Conservation (phyloP, 2,329 filamentous ascomycete genomes). For the Botrytis paeoniae region DNA sequence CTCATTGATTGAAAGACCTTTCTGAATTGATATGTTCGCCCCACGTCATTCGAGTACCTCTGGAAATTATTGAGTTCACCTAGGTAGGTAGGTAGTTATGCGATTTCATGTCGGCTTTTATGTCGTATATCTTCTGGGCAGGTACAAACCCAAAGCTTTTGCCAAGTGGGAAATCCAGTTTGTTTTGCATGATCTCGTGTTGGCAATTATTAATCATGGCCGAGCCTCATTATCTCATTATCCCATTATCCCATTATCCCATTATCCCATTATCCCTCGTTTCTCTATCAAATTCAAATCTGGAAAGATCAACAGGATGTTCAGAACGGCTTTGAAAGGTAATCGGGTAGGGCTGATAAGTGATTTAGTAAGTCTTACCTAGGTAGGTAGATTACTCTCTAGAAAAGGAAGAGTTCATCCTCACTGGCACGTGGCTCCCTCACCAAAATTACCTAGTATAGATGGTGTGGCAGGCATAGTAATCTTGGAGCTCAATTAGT, state of each 20-base stretch:
- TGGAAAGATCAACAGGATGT: slow-evolving; percentile 6
- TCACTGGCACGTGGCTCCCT: neutral
- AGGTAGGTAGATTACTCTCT: neutral
- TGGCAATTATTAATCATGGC: neutral
- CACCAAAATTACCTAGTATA: neutral
- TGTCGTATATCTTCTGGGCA: neutral
- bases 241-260: neutral
- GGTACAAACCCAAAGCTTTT: neutral
- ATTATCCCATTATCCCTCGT: neutral
- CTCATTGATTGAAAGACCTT: neutral
- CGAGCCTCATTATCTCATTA: neutral
- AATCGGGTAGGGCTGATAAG: neutral
- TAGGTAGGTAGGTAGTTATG: neutral
- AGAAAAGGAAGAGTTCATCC: neutral
- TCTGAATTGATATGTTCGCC: neutral
- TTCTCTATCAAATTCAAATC: neutral
- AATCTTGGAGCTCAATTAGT: neutral
- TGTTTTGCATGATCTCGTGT: neutral
- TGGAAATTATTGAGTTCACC: neutral
- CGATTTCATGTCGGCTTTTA: neutral
- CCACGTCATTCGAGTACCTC: neutral
- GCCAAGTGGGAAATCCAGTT: neutral
- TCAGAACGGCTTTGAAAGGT: neutral
- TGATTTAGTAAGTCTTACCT: neutral
- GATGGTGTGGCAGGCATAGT: neutral